Evolutionary conservation across 805 yeast species (phyloP).

Genomic region (Candida ascalaphidarum): DNA sequence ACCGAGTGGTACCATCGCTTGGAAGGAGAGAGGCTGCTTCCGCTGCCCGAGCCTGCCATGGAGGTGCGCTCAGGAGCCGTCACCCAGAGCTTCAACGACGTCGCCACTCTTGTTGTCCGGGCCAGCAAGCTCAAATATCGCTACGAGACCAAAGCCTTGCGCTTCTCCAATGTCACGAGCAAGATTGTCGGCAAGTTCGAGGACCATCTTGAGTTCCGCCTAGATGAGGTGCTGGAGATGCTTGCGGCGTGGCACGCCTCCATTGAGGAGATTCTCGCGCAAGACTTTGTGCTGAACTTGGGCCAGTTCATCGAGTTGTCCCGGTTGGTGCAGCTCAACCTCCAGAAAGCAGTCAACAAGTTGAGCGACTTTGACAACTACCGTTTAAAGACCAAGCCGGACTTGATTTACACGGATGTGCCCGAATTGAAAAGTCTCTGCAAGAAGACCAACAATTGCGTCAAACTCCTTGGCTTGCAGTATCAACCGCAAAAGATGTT

Average conservation of each 20-base stretch:
- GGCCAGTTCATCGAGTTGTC: not conserved
- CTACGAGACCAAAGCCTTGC: slow-evolving; percentile 22
- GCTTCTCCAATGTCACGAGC: slow-evolving; percentile 18
- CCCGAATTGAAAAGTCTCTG: slow-evolving; percentile 7
- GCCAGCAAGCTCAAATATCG: slow-evolving; percentile 15
- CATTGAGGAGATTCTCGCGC: not conserved
- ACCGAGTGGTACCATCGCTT: slow-evolving; percentile 48
- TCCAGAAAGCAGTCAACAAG: not conserved
- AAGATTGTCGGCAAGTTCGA: slow-evolving; percentile 2
- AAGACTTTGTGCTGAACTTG: slow-evolving; percentile 1
- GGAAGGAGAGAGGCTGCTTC: slow-evolving; percentile 9
- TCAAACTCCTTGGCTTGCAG: slow-evolving; percentile 4
- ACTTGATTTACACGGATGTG: slow-evolving; percentile 4
- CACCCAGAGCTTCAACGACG: not conserved
- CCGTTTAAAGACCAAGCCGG: slow-evolving; percentile 3
- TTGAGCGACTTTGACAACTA: slow-evolving; percentile 1
- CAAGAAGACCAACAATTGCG: slow-evolving; percentile 2
- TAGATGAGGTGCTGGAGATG: not conserved
- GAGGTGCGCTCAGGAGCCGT: too few species aligned
- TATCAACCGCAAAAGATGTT: slow-evolving; percentile 8
- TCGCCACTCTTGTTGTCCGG: slow-evolving; percentile 3
- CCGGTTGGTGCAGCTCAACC: not conserved
- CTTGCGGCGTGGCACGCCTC: not conserved
- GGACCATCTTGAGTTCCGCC: slow-evolving; percentile 1
- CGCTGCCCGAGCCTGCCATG: too few species aligned